Base-by-base conservation (phyloP, 2,329 filamentous ascomycete species). In the Grosmannia clavigera region DNA sequence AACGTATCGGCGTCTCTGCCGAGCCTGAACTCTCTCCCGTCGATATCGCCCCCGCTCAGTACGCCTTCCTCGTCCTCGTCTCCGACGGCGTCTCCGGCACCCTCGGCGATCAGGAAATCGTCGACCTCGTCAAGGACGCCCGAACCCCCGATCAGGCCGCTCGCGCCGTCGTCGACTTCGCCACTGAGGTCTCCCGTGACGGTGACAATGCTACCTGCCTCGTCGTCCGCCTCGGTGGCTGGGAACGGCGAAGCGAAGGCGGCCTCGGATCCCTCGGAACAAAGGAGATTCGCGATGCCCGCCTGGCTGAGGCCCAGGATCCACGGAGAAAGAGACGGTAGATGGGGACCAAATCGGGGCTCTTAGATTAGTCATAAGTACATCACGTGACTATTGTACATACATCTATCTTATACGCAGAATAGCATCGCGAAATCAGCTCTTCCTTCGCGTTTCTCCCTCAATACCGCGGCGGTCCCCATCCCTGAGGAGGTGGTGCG, bases 41-140 rank as follows among this genome's bases (percentile, higher is more conserved):
- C 14, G 89, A 96, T 64, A 78, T 97, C 63, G 81, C 80, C 0
- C 87, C 92, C 0, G 91, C 90, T 0, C 86, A 96, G 71, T 96
- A 90, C 73, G 85, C 85, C 3, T 99, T 99, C 73, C 71, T 97
- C 58, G 90, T 95, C 1, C 81, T 99, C 55, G 83, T 95, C 71
- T 88, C 84, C 2, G 94, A 99, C 71, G 94, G 94, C 31, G 84
- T 99, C 11, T 92, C 86, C 25, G 92, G 90, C 7, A 88, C 88
- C 19, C 76, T 97, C 27, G 84, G 81, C 60, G 94, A 99, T 69
- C 92, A 97, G 74, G 94, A 99, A 74, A 90, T 97, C 63, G 92
- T 96, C 35, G 94, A 99, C 70, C 85, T 97, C 38, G 80, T 97
- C 67, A 97, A 97, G 72, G 94, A 99, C 73, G 89, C 91, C 5